phyloP scores from a whole-genome alignment of 805 yeast species.

The Naumovozyma baii region DNA sequence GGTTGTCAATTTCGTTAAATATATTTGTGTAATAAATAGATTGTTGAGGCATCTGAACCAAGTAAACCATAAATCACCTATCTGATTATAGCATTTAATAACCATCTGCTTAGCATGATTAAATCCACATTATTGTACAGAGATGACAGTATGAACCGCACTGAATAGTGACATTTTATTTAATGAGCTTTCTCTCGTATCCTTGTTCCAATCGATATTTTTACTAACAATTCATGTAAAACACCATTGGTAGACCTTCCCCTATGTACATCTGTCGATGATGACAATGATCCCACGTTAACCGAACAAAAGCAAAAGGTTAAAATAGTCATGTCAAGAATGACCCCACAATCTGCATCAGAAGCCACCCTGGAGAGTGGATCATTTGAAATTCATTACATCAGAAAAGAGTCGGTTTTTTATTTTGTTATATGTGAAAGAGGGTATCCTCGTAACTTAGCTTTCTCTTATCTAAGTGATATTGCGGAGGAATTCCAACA shows the following conservation, averaged over 20 bases:
- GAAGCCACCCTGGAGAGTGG: conserved; percentile 81
- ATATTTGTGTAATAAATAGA: too few species aligned
- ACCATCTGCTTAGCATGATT: too few species aligned
- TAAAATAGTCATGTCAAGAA: conserved; percentile 62
- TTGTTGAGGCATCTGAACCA: too few species aligned
- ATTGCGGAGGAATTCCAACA: conserved; percentile 71
- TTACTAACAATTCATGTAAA: conserved; percentile 13
- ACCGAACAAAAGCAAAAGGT: conserved; percentile 76
- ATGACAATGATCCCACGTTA: conserved; percentile 52
- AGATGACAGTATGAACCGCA: conserved; percentile 38
- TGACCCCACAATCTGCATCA: conserved; percentile 70
- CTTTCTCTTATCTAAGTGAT: conserved; percentile 78
- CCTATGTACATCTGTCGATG: conserved; percentile 82
- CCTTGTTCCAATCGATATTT: conserved; percentile 13
- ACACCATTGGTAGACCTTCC: conserved; percentile 47
- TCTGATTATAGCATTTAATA: too few species aligned
- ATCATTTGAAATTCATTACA: conserved; percentile 61
- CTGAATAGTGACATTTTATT: neutral
- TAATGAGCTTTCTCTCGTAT: neutral
- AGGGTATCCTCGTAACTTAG: conserved; percentile 78
- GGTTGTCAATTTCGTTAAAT: too few species aligned
- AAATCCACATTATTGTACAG: conserved; percentile 57
- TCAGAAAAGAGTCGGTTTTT: conserved; percentile 52
- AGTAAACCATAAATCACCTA: too few species aligned
- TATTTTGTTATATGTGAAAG: conserved; percentile 71